These are phyloP conservation scores for Xylariomycetidae sp. DNA, from an alignment of 2,329 filamentous ascomycete genomes.

Conservation along the genomic window DNA sequence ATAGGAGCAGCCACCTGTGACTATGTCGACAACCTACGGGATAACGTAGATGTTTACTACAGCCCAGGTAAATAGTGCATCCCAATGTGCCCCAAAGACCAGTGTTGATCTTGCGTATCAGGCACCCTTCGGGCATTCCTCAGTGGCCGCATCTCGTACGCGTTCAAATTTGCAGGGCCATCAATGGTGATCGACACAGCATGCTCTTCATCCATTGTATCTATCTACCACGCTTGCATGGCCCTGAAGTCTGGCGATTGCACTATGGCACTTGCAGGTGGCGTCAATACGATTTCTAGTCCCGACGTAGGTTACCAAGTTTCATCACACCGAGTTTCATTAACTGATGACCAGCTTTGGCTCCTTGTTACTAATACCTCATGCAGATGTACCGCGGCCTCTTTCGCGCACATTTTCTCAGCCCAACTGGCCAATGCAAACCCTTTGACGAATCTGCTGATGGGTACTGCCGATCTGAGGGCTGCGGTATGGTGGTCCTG, in stretches of 20 bases:
- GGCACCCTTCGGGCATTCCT: conserved; percentile 24
- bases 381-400: conserved; percentile 23
- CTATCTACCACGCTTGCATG: conserved; percentile 33
- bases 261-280: conserved; percentile 29
- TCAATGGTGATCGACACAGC: conserved; percentile 29
- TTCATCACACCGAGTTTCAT: too few species aligned
- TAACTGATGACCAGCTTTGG: too few species aligned
- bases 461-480: conserved; percentile 52
- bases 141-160: conserved; percentile 26
- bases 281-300: conserved; percentile 27
- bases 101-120: conserved; percentile 9
- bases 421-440: conserved; percentile 23
- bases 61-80: conserved; percentile 20
- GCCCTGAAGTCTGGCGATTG: conserved; percentile 27
- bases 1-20: conserved; percentile 23
- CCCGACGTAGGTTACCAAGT: too few species aligned
- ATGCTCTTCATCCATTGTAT: conserved; percentile 33
- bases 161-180: conserved; percentile 33
- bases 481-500: conserved; percentile 38
- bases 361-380: too few species aligned
- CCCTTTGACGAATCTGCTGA: conserved; percentile 38
- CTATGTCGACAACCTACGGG: conserved; percentile 24
- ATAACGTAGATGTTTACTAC: conserved; percentile 25
- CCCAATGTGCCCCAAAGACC: conserved; percentile 6
- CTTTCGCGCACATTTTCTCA: conserved; percentile 22